Evolutionary conservation across 2,329 filamentous ascomycete genomes (phyloP).

Genomic region (Neurospora sp.): DNA sequence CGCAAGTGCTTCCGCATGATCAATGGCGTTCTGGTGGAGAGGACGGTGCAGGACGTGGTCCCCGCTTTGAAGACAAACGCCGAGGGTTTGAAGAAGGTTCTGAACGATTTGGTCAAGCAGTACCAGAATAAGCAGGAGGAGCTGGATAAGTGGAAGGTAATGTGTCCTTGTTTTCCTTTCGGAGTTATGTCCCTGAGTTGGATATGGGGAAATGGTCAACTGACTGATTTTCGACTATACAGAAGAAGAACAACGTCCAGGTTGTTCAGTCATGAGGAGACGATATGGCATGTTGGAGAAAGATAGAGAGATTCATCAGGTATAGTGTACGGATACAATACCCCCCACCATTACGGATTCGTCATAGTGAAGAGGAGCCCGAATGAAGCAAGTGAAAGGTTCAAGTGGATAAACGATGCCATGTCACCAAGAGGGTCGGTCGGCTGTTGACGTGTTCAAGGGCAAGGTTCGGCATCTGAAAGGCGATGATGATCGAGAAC

Average conservation of each 20-base stretch:
- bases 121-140: slow-evolving; percentile 93
- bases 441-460: background rate
- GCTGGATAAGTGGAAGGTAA: slow-evolving; percentile 97
- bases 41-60: slow-evolving; percentile 85
- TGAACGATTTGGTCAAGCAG: slow-evolving; percentile 91
- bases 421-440: background rate
- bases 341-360: background rate
- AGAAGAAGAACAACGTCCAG: slow-evolving; percentile 88
- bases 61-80: slow-evolving; percentile 89
- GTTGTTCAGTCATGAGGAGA: slow-evolving; percentile 62
- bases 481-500: background rate
- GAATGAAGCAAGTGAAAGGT: background rate
- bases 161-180: slow-evolving; percentile 18
- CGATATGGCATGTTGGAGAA: background rate
- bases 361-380: background rate
- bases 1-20: slow-evolving; percentile 99
- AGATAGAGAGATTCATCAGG: background rate
- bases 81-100: slow-evolving; percentile 84
- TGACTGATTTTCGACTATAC: slow-evolving; percentile 16
- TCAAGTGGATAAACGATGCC: background rate
- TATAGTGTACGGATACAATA: background rate
- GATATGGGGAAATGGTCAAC: background rate
- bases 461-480: background rate
- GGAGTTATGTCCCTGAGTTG: background rate
- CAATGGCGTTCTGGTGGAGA: slow-evolving; percentile 90